phyloP scores from a whole-genome alignment of 768 basidiomycete genomes.

The Lactarius tabidus region DNA sequence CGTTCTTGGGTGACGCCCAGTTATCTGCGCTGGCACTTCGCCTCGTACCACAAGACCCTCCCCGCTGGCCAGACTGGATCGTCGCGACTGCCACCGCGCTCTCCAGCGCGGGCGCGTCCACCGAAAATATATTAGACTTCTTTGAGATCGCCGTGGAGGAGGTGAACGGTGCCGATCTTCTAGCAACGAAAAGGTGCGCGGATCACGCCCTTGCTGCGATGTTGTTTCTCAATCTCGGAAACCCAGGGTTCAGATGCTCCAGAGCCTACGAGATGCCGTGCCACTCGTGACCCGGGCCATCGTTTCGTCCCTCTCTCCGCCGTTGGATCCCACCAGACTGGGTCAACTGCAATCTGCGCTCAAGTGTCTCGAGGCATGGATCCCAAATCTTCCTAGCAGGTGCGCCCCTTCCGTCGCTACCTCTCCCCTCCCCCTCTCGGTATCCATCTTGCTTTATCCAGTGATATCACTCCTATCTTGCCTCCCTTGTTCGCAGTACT shows the following conservation, averaged over 20 bases:
- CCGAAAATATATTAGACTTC: conserved; percentile 66
- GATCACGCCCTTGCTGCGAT: conserved; percentile 17
- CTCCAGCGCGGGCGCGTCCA: conserved; percentile 52
- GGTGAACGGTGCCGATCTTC: conserved; percentile 66
- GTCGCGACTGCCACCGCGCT: conserved; percentile 58
- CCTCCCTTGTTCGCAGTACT: conserved; percentile 52
- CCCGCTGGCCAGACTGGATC: conserved; percentile 76
- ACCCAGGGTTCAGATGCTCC: conserved; percentile 56
- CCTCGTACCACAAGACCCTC: conserved; percentile 53
- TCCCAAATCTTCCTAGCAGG: conserved; percentile 64
- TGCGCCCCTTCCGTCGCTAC: conserved; percentile 33
- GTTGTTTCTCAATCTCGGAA: conserved; percentile 9
- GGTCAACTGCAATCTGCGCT: conserved; percentile 64
- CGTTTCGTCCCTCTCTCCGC: conserved; percentile 47
- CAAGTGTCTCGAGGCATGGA: conserved; percentile 82
- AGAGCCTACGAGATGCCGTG: conserved; percentile 62
- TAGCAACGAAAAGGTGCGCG: conserved; percentile 66
- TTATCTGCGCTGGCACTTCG: conserved; percentile 59
- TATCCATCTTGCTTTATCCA: conserved; percentile 30
- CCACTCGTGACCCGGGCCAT: conserved; percentile 72
- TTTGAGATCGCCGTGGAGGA: conserved; percentile 85
- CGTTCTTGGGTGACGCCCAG: neutral
- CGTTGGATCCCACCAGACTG: conserved; percentile 33
- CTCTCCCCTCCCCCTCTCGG: neutral
- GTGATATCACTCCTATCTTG: conserved; percentile 69